Conservation (phyloP, 2,329 filamentous ascomycete species). For the Aotearoamyces nothofagi region DNA sequence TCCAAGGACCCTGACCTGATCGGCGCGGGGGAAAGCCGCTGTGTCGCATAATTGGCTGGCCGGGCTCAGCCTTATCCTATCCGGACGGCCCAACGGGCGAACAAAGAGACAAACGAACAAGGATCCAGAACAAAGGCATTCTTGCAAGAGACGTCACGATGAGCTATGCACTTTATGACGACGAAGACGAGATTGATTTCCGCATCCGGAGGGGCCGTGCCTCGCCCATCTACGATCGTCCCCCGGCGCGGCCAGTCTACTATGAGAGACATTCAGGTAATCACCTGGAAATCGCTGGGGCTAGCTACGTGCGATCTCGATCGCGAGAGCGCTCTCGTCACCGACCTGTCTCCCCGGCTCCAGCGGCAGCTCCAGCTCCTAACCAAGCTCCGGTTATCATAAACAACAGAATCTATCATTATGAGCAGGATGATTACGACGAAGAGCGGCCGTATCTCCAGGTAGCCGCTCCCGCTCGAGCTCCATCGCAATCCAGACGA, state of each 20-base stretch:
- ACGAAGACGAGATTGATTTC: slow-evolving; percentile 1
- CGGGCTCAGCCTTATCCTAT: too few species aligned
- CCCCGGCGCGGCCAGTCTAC: background rate
- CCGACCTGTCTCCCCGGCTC: background rate
- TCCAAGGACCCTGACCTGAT: too few species aligned
- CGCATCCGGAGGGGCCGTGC: background rate
- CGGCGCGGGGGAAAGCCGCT: too few species aligned
- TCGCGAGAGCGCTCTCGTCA: background rate
- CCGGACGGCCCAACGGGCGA: too few species aligned
- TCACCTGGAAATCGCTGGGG: background rate
- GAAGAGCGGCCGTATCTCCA: background rate
- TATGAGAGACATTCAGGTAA: background rate
- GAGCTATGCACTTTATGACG: too few species aligned
- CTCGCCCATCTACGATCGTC: background rate
- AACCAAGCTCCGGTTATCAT: slow-evolving; percentile 1
- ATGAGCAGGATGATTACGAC: background rate
- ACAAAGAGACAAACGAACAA: too few species aligned
- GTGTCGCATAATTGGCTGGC: too few species aligned
- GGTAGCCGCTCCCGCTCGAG: background rate
- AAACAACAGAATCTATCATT: slow-evolving; percentile 1
- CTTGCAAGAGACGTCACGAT: too few species aligned
- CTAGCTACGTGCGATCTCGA: background rate
- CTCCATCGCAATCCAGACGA: background rate
- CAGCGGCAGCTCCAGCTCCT: background rate
- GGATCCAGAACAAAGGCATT: too few species aligned